These are phyloP conservation scores for Odonthalia washingtoniensis DNA, from an alignment of 31 red algal species.

Conservation along the genomic window DNA sequence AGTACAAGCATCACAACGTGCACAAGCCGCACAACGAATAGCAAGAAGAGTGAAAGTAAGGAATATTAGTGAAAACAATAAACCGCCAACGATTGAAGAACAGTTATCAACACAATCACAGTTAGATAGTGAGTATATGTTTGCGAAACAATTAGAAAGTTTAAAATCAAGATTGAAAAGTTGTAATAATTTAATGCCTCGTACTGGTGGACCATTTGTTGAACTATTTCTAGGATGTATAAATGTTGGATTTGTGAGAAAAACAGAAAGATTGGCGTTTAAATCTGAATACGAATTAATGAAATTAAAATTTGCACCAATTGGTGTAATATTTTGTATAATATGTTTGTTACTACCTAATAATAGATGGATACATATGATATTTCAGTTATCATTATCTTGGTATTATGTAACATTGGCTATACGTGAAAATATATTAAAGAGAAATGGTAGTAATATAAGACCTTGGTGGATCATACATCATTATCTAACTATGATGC, in stretches of 20 bases:
- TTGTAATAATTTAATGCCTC: slow-evolving; percentile 71
- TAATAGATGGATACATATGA: slow-evolving; percentile 90
- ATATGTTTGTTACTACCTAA: slow-evolving; percentile 74
- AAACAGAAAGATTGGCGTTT: slow-evolving; percentile 74
- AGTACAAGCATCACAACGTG: neutral
- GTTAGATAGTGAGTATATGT: neutral
- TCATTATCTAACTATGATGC: slow-evolving; percentile 91
- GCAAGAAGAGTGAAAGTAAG: neutral
- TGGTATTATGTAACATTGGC: slow-evolving; percentile 93
- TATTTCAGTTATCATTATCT: slow-evolving; percentile 85
- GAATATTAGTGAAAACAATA: neutral
- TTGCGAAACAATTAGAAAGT: slow-evolving; percentile 20
- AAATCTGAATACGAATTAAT: slow-evolving; percentile 92
- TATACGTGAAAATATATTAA: slow-evolving; percentile 90
- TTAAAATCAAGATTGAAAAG: slow-evolving; percentile 31
- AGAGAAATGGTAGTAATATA: slow-evolving; percentile 91
- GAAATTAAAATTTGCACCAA: slow-evolving; percentile 79
- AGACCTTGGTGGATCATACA: slow-evolving; percentile 95
- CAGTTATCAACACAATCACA: neutral
- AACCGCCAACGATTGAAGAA: too few relatives aligned
- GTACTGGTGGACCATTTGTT: slow-evolving; percentile 88
- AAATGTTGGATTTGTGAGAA: slow-evolving; percentile 88
- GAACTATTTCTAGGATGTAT: slow-evolving; percentile 90
- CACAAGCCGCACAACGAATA: slow-evolving; percentile 16
- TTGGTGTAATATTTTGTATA: slow-evolving; percentile 67